Evolutionary conservation across 2,329 filamentous ascomycete genomes (phyloP).

Genomic region (Gyromitra esculenta): DNA sequence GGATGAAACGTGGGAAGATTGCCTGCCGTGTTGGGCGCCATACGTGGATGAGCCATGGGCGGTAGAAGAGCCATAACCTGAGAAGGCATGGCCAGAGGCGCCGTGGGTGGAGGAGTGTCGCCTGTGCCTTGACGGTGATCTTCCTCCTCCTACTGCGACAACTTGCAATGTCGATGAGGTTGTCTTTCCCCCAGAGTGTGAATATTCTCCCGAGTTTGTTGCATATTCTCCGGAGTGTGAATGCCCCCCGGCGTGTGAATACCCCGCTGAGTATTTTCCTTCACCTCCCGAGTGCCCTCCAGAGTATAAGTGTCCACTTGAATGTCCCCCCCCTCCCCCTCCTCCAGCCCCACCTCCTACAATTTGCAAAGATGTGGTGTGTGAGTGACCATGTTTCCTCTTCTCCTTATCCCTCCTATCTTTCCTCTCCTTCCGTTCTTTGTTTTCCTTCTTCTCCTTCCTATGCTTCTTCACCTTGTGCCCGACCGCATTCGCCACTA

Average conservation of each 20-base stretch:
- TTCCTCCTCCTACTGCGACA: conserved; percentile 10
- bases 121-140: conserved; percentile 31
- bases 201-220: conserved; percentile 8
- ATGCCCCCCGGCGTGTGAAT: conserved; percentile 13
- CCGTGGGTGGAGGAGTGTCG: conserved; percentile 32
- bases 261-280: conserved; percentile 22
- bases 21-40: conserved; percentile 10
- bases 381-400: conserved; percentile 24
- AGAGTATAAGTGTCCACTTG: conserved; percentile 17
- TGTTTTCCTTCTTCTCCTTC: conserved; percentile 55
- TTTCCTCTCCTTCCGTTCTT: conserved; percentile 42
- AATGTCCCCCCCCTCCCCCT: conserved; percentile 10
- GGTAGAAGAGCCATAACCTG: background rate
- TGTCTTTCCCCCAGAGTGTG: conserved; percentile 28
- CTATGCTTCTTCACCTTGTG: conserved; percentile 60
- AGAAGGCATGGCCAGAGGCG: conserved; percentile 26
- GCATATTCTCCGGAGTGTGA: conserved; percentile 17
- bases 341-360: conserved; percentile 5
- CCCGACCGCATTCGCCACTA: conserved; percentile 68
- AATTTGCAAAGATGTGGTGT: conserved; percentile 36
- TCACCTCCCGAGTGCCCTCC: conserved; percentile 12
- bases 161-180: conserved; percentile 33
- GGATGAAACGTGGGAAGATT: conserved; percentile 13
- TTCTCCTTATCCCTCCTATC: conserved; percentile 30
- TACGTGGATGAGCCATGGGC: conserved; percentile 16